Percentiles rank a stretch among this genome's conserved stretches.
Conservation (phyloP, 306 rosid species). For the Myrica gale region DNA sequence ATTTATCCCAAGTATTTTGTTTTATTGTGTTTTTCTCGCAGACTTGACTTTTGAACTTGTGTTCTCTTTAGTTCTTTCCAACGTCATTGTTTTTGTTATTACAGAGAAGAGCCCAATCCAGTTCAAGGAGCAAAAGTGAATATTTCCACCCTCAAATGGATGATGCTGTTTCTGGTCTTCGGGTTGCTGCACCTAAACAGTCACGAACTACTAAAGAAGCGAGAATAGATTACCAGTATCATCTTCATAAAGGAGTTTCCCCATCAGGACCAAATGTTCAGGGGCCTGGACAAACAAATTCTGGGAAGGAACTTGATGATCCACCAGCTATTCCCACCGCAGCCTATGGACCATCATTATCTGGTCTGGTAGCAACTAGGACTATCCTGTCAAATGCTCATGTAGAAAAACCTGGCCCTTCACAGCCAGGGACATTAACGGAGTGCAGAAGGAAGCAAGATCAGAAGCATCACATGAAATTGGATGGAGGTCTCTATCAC, state of each 20-base stretch:
- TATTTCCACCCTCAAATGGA: slow-evolving; percentile 45
- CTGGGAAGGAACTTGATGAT: slow-evolving; percentile 47
- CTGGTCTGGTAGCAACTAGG: slow-evolving; percentile 59
- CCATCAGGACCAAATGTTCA: slow-evolving; percentile 72
- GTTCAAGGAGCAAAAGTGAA: slow-evolving; percentile 46
- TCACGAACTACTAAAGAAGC: slow-evolving; percentile 37
- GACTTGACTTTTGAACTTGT: background rate
- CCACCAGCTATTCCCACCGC: slow-evolving; percentile 30
- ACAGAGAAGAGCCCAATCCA: slow-evolving; percentile 54
- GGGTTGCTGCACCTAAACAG: slow-evolving; percentile 48
- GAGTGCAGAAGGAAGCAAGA: slow-evolving; percentile 51
- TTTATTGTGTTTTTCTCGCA: background rate
- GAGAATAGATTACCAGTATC: slow-evolving; percentile 39
- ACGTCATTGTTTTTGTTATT: slow-evolving; percentile 6
- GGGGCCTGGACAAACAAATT: slow-evolving; percentile 42
- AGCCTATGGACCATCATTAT: slow-evolving; percentile 45
- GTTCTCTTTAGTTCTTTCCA: slow-evolving; percentile 19
- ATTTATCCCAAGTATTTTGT: background rate
- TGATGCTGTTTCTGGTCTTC: slow-evolving; percentile 55
- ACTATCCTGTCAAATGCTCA: slow-evolving; percentile 37
- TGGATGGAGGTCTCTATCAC: slow-evolving; percentile 37
- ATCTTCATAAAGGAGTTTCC: slow-evolving; percentile 47
- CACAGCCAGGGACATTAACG: slow-evolving; percentile 29
- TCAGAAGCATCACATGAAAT: slow-evolving; percentile 38
- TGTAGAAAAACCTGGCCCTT: slow-evolving; percentile 46